Percentiles rank a stretch among this genome's conserved stretches.
Evolutionary conservation across 2,329 filamentous ascomycete genomes (phyloP).

Genomic region (Mollisia scopiformis): DNA sequence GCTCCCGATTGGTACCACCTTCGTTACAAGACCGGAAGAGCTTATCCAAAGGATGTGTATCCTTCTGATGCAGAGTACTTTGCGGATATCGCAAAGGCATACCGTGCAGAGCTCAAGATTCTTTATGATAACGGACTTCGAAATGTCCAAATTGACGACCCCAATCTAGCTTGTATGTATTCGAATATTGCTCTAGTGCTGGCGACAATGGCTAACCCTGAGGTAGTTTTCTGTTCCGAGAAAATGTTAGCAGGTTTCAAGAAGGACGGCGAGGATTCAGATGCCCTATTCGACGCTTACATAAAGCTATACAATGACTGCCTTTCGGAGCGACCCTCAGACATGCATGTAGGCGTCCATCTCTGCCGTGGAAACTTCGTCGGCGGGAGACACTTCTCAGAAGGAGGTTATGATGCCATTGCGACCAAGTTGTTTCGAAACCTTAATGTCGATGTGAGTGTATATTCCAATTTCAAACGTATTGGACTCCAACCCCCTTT

Average conservation of each 20-base stretch:
- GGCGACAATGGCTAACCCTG: conserved; percentile 3
- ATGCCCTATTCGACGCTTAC: conserved; percentile 75
- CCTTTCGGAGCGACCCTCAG: conserved; percentile 62
- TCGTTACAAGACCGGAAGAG: conserved; percentile 55
- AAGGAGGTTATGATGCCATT: conserved; percentile 69
- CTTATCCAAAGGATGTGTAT: conserved; percentile 54
- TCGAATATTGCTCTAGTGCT: conserved; percentile 9
- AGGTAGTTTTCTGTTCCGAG: conserved; percentile 70
- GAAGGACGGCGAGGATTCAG: conserved; percentile 68
- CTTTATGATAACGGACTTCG: conserved; percentile 55
- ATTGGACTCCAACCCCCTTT: no score
- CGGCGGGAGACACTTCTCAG: conserved; percentile 66
- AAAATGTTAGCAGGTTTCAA: conserved; percentile 73
- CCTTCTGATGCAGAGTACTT: conserved; percentile 55
- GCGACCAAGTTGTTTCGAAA: conserved; percentile 67
- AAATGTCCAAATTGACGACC: conserved; percentile 59
- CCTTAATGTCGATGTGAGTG: conserved; percentile 62
- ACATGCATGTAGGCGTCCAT: conserved; percentile 79
- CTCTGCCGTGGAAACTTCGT: conserved; percentile 73
- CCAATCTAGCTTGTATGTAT: conserved; percentile 62
- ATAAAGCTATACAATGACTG: conserved; percentile 77
- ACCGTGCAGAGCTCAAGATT: conserved; percentile 53
- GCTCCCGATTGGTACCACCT: conserved; percentile 73
- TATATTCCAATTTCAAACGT: no score
- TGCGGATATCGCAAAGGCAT: conserved; percentile 55